phyloP scores from a whole-genome alignment of 768 basidiomycete species.

The Asterophora lycoperdoides region DNA sequence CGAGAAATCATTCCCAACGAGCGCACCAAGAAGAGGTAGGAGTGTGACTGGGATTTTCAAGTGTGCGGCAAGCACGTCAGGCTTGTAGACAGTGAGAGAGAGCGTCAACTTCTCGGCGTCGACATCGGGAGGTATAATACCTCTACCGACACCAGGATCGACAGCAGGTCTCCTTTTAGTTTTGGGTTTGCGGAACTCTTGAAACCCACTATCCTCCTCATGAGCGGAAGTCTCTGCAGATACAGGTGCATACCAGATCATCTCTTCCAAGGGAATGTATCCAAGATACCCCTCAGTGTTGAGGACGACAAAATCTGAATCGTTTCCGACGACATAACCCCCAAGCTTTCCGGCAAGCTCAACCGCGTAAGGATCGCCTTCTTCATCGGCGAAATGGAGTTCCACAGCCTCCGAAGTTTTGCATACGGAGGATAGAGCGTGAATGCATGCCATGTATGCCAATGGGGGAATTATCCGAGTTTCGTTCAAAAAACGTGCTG shows the following conservation, averaged over 20 bases:
- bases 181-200: slow-evolving; percentile 52
- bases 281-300: slow-evolving; percentile 74
- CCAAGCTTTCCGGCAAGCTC: slow-evolving; percentile 71
- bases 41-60: slow-evolving; percentile 65
- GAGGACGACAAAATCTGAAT: slow-evolving; percentile 80
- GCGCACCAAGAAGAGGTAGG: slow-evolving; percentile 71
- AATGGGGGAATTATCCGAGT: slow-evolving; percentile 74
- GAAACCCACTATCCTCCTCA: slow-evolving; percentile 53
- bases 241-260: slow-evolving; percentile 55
- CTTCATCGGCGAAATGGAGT: slow-evolving; percentile 73
- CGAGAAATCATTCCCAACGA: slow-evolving; percentile 81
- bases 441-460: slow-evolving; percentile 51
- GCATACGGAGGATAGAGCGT: slow-evolving; percentile 43
- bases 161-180: slow-evolving; percentile 37
- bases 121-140: slow-evolving; percentile 52
- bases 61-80: slow-evolving; percentile 56
- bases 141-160: slow-evolving; percentile 26
- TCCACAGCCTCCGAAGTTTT: slow-evolving; percentile 36
- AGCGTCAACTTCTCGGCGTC: slow-evolving; percentile 43
- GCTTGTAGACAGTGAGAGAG: slow-evolving; percentile 56
- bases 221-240: slow-evolving; percentile 27
- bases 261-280: slow-evolving; percentile 71
- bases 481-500: slow-evolving; percentile 65
- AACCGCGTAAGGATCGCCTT: slow-evolving; percentile 81
- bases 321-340: slow-evolving; percentile 72